Base-by-base conservation (phyloP, 805 yeast genomes). In the Candida pseudoglaebosa region DNA sequence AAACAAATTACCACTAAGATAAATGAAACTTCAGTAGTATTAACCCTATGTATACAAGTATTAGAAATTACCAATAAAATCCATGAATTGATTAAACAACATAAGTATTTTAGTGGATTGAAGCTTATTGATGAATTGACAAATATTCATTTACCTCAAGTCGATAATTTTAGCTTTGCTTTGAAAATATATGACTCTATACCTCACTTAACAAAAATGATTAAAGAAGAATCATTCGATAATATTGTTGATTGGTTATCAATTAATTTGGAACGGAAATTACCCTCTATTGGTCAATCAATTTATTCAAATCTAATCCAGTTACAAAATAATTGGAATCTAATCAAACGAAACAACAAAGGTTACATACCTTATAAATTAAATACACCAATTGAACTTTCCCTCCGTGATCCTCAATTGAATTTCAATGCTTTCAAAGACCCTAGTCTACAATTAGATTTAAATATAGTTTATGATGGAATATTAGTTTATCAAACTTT, bases 31-130 rank as follows among this genome's bases (percentile, higher is more conserved):
- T 76, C 76, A 5, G 71, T 75, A 28, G 78, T 87, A 15, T 76
- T 91, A 24, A 78, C 75, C 39, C 71, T 80, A 36, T 84, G 95
- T 48, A 67, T 90, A 17, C 88, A 84, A 46, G 90, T 90, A 7
- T 70, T 91, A 39, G 95, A 90, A 53, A 74, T 84, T 48, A 84
- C 95, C 12, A 90, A 89, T 61, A 84, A 81, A 52, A 85, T 89
- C 35, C 87, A 88, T 54, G 90, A 85, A 28, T 67, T 90, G 53
- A 83, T 88, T 44, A 76, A 80, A 38, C 79, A 78, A 42, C 79
- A 80, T 50, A 80, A 82, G 49, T 86, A 85, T 50, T 90, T 87
- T 57, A 84, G 84, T 43, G 97, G 97, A 0, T 75, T 93, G 49
- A 87, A 88, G 57, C 77, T 84, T 48, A 65, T 89, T 37, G 90